Evolutionary conservation across 768 basidiomycete genomes (phyloP), one percentile per base, ranked within the genome.

Genomic region (Pilatotrama ljubarskyi): DNA sequence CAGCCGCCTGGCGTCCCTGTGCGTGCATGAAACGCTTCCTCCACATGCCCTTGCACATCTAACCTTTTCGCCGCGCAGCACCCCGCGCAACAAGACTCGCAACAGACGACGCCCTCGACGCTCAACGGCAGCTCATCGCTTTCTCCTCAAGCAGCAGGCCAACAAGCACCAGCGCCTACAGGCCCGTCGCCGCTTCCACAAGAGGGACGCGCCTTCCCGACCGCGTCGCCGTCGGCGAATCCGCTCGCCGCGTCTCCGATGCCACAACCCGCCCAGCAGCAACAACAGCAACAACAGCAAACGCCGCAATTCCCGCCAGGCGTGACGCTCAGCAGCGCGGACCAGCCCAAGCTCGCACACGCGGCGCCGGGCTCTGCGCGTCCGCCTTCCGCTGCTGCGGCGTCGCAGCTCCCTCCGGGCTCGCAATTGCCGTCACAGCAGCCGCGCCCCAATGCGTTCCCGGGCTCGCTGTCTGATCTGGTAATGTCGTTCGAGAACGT

Each of bases 401-500:
- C 79, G 29, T 80, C 80, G 59, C 81, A 79, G 57, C 72, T 75
- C 47, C 72, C 66, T 51, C 65, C 55, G 11, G 55, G 55, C 55
- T 42, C 67, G 35, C 71, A 77, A 24, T 74, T 73, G 25, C 74
- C 72, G 38, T 74, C 73, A 55, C 79, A 78, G 36, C 70, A 79
- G 18, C 66, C 78, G 48, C 67, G 77, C 22, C 73, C 78, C 10
- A 72, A 72, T 22, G 84, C 84, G 20, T 87, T 88, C 82, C 94
- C 92, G 17, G 91, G 87, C 56, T 93, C 87, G 25, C 72, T 99
- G 70, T 92, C 93, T 11, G 96, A 98, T 70, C 80, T 99, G 53
- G 95, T 98, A 40, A 85, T 90, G 20, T 94, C 93, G 40, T 98
- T 98, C 69, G 96, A 98, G 77, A 90, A 82, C 46, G 94, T 96